Percentiles rank a stretch among this genome's conserved stretches.
Evolutionary conservation across 352 stramenopile genomes (phyloP).

Genomic region (Pythium biforme): DNA sequence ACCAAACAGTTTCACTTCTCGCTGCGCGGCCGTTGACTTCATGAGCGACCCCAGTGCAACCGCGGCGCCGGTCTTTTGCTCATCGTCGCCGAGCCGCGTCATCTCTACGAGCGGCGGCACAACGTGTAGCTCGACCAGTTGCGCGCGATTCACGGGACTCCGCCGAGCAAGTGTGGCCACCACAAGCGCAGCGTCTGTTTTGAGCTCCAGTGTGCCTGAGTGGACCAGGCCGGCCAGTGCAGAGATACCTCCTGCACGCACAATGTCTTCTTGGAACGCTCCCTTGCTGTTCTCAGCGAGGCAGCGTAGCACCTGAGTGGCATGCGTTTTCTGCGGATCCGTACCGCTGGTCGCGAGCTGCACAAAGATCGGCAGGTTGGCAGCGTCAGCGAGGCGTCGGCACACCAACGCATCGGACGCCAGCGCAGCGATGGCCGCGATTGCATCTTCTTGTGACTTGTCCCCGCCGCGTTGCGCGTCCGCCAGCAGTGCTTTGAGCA

Average conservation of each 20-base stretch:
- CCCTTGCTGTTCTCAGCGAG: background rate
- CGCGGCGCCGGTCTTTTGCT: background rate
- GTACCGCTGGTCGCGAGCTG: background rate
- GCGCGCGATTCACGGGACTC: background rate
- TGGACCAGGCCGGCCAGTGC: background rate
- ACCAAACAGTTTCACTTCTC: background rate
- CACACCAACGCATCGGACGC: background rate
- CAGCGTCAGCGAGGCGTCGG: background rate
- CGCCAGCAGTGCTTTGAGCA: background rate
- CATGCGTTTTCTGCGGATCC: background rate
- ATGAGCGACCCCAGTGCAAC: background rate
- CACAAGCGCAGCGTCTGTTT: background rate
- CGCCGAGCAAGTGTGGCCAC: background rate
- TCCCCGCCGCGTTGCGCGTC: background rate
- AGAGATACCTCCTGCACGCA: background rate
- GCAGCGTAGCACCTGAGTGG: background rate
- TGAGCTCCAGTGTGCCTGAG: background rate
- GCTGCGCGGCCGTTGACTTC: background rate
- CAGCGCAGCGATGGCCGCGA: background rate
- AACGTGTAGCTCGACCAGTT: background rate
- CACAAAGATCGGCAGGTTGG: background rate
- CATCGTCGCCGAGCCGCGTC: background rate
- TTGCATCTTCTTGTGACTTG: background rate
- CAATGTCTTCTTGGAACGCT: background rate
- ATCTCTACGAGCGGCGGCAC: background rate